Base-by-base conservation (phyloP, 176 grass and related monocot species). In the Musa schizocarpa region DNA sequence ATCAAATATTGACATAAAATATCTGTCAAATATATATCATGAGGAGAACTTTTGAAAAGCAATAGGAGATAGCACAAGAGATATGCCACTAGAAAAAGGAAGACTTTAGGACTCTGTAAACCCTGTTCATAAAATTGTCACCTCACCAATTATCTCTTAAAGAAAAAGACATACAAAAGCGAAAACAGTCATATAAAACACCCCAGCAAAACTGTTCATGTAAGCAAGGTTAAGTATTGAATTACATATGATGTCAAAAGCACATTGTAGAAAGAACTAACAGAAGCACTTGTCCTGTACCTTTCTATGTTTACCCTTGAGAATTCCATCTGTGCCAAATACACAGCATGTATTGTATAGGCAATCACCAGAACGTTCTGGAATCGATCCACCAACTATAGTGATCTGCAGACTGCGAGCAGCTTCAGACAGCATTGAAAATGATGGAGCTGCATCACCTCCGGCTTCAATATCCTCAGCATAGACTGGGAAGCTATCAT, bases 261-360 rank as follows among this genome's bases (percentile, higher is more conserved):
- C 22, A 62, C 25, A 27, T 9, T 43, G 34, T 29, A 5, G 9
- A 50, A 43, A 63, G 22, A 62, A 86, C 23, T 21, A 20, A 14
- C 16, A n/a, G 57, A 20, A 6, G 8, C 3, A n/a, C 57, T 61
- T 61, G 13, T 48, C 77, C 25, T 72, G 1, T 84, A 98, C 94
- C 88, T 98, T 98, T 82, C 96, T 90, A 65, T 99, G 90, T 86
- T 94, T 99, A 54, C 86, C 91, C 82, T 85, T 89, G 76, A 99
- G 90, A 57, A 94, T 71, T 26, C 95, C 95, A 78, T 99, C 95
- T 55, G 90, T 83, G 59, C 95, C 91, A 57, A 94, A 99, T 69
- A 99, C 76, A 0, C 90, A 99, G 52, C 95, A 92, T 48, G 91
- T 89, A 78, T 99, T 99, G 82, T 99, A 99, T 76, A 99, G 73